Conservation (phyloP, 352 stramenopile genomes). For the Globisporangium uncinulatum region DNA sequence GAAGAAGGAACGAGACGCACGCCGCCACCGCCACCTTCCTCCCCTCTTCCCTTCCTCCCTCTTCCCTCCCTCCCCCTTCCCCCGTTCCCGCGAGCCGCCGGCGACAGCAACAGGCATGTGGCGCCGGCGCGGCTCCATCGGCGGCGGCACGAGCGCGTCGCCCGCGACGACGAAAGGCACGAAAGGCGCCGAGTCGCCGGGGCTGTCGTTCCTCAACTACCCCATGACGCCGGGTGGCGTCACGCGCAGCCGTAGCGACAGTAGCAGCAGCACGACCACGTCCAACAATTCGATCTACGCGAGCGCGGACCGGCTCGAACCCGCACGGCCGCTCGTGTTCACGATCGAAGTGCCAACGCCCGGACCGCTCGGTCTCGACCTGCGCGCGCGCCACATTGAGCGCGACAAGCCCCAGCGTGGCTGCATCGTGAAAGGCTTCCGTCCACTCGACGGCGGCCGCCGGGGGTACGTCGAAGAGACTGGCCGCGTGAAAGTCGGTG, state of each 20-base stretch:
- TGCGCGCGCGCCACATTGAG: constrained; percentile 68
- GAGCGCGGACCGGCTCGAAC: constrained; percentile 35
- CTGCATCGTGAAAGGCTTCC: constrained; percentile 77
- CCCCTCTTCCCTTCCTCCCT: background rate
- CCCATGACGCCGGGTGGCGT: constrained; percentile 20
- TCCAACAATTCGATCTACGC: constrained; percentile 34
- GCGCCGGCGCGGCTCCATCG: constrained; percentile 45
- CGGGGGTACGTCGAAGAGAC: constrained; percentile 71
- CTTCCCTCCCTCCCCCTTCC: too few species aligned
- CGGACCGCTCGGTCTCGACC: constrained; percentile 63
- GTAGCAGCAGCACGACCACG: background rate
- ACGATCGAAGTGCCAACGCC: constrained; percentile 64
- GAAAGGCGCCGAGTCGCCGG: constrained; percentile 11
- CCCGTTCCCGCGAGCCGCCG: background rate
- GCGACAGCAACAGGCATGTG: constrained; percentile 29
- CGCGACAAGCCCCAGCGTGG: constrained; percentile 69
- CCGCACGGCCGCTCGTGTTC: constrained; percentile 45
- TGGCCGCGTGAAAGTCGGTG: constrained; percentile 63
- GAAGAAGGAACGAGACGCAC: background rate
- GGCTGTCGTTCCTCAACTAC: constrained; percentile 28
- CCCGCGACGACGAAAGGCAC: constrained; percentile 9
- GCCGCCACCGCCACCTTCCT: background rate
- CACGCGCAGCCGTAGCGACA: background rate
- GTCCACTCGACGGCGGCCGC: constrained; percentile 38
- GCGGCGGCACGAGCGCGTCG: constrained; percentile 22